Percentiles rank a stretch among this genome's conserved stretches.
phyloP scores from a whole-genome alignment of 2,329 filamentous ascomycete species.

The Aspergillus caelatus region DNA sequence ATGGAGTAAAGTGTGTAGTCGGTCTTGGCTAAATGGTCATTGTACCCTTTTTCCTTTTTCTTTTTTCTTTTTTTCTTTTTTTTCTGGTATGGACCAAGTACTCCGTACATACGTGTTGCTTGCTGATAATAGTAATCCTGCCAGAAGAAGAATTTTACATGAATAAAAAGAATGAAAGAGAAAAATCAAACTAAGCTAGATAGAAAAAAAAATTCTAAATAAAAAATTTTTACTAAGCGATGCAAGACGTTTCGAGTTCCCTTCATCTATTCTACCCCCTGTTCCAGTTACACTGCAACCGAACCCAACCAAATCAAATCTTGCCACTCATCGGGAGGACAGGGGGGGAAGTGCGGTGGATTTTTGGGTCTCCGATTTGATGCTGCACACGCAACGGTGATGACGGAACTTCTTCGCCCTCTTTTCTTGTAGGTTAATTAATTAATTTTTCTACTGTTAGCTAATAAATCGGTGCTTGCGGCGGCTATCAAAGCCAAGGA shows the following conservation, averaged over 20 bases:
- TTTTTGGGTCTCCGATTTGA: neutral
- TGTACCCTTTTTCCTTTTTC: neutral
- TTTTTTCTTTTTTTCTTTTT: neutral
- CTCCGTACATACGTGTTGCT: neutral
- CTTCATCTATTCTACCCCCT: constrained; percentile 12
- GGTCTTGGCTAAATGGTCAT: neutral
- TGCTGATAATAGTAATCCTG: neutral
- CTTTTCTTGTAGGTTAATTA: neutral
- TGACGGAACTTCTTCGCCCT: neutral
- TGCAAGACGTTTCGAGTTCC: constrained; percentile 6
- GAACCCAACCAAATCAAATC: neutral
- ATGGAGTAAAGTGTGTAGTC: neutral
- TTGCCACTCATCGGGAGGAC: constrained; percentile 6
- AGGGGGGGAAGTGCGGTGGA: neutral
- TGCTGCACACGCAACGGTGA: constrained; percentile 1
- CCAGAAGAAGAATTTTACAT: neutral
- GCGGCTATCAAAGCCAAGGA: constrained; percentile 5
- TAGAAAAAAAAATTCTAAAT: neutral
- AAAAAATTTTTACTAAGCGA: neutral
- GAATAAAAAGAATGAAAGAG: neutral
- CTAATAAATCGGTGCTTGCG: constrained; percentile 1
- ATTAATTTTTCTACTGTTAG: neutral
- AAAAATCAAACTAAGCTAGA: neutral
- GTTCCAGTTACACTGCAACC: constrained; percentile 9
- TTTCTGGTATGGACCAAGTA: neutral